Base-by-base conservation (phyloP, 805 yeast species). In the Dipodascus geniculatus region DNA sequence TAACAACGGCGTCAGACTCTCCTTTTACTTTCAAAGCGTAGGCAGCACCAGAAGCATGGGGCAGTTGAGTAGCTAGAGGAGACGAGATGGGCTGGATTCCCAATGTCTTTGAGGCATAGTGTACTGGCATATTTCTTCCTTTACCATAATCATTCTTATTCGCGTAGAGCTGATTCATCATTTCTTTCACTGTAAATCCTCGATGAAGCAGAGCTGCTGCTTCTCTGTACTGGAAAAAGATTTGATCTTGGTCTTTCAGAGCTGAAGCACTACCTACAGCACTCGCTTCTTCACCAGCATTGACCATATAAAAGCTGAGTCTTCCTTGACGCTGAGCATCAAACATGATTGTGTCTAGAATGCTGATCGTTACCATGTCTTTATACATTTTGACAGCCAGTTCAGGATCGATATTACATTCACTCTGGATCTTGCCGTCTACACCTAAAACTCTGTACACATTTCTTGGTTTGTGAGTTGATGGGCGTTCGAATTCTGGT, bases 31-130 rank as follows among this genome's bases (percentile, higher is more conserved):
- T 66, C 48, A 66, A 55, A 2, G 68, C 67, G 47, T 66, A 66
- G n/a, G 69, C 70, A 2, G 69, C 69, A 9, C 70, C 70, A 3
- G 68, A 65, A 19, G 69, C 69, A 51, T 66, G 70, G 3, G 70
- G 69, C 24, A 66, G 55, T 59, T 66, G 70, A 1, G 70, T 65
- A 3, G 69, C 66, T 52, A 66, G 53, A 0, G 70, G 65, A 4
- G 69, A 65, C 9, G 68, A 64, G 20, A 66, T 65, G 16, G 70
- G 69, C 53, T 66, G 70, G 35, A 66, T 54, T 51, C 65, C 65
- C 53, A 62, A 59, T 48, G 57, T 49, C 38, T 58, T 51, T 20
- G 61, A 57, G 52, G 60, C 63, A 51, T 66, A 63, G 54, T 66
- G 70, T 16, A 66, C 67, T 2, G 70, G 70, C 70, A 66, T 66